phyloP scores from a whole-genome alignment of 306 rosid genomes.

The Dryas alaskensis region DNA sequence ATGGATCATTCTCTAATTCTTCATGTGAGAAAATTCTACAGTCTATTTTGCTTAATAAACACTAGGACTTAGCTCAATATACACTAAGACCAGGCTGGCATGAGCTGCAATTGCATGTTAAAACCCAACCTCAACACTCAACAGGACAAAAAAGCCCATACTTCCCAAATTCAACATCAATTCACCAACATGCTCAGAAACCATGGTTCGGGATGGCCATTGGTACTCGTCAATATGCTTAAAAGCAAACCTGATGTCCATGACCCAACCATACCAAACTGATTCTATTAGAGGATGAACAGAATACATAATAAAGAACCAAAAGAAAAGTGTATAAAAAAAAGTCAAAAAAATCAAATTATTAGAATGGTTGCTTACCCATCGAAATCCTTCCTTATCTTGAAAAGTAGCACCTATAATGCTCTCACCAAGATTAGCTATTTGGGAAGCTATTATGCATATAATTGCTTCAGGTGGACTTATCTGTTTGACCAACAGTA shows the following conservation, averaged over 20 bases:
- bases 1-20: not conserved
- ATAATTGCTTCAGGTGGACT: slow-evolving; percentile 58
- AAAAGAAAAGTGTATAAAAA: not conserved
- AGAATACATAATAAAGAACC: not conserved
- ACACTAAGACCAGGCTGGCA: not conserved
- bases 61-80: not conserved
- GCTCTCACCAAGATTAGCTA: slow-evolving; percentile 97
- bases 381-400: slow-evolving; percentile 89
- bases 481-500: slow-evolving; percentile 46
- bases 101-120: not conserved
- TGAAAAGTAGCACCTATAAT: slow-evolving; percentile 88
- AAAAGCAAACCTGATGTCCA: not conserved
- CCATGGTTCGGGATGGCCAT: not conserved
- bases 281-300: not conserved
- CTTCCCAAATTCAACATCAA: not conserved
- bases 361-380: slow-evolving; percentile 56
- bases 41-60: not conserved
- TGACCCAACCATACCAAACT: not conserved
- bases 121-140: not conserved
- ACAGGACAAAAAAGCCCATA: not conserved
- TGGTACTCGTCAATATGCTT: not conserved
- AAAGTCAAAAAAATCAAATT: not conserved
- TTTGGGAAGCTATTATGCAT: slow-evolving; percentile 86
- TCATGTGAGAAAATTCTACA: not conserved
- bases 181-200: slow-evolving; percentile 1